Evolutionary conservation across 2,329 filamentous ascomycete genomes (phyloP).

Genomic region (Nemania sp.): DNA sequence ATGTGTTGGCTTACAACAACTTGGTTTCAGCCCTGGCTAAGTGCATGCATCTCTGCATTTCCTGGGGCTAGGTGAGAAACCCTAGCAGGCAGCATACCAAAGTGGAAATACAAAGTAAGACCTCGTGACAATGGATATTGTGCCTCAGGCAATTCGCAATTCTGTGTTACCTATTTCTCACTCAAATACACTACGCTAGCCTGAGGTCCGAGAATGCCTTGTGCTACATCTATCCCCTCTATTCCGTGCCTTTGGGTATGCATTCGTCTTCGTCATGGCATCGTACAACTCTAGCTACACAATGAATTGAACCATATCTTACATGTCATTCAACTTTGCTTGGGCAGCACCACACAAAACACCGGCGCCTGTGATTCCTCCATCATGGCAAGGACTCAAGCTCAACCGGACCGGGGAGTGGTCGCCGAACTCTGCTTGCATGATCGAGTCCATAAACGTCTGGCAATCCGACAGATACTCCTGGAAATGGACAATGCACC

Average conservation of each 20-base stretch:
- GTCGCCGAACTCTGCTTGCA: constrained; percentile 46
- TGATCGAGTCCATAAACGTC: constrained; percentile 62
- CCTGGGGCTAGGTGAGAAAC: too few species aligned
- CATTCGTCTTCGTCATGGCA: constrained; percentile 19
- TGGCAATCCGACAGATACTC: constrained; percentile 73
- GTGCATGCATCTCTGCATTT: too few species aligned
- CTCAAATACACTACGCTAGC: background rate
- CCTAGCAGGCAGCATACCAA: too few species aligned
- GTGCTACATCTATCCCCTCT: constrained; percentile 13
- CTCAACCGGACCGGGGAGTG: constrained; percentile 48
- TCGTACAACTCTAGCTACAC: constrained; percentile 17
- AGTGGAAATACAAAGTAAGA: too few species aligned
- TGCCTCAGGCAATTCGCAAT: background rate
- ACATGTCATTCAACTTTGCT: constrained; percentile 35
- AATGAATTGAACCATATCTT: constrained; percentile 16
- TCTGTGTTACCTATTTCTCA: background rate
- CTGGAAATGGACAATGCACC: constrained; percentile 79
- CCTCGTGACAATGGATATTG: too few species aligned
- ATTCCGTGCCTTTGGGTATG: constrained; percentile 18
- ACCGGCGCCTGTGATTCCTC: constrained; percentile 64
- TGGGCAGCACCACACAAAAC: constrained; percentile 57
- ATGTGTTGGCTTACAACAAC: too few species aligned
- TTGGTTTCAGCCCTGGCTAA: too few species aligned
- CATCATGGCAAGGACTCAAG: constrained; percentile 61
- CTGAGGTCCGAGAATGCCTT: background rate